These are phyloP conservation scores for Verticillium nonalfalfae DNA, from an alignment of 2,329 filamentous ascomycete genomes.

Conservation along the genomic window DNA sequence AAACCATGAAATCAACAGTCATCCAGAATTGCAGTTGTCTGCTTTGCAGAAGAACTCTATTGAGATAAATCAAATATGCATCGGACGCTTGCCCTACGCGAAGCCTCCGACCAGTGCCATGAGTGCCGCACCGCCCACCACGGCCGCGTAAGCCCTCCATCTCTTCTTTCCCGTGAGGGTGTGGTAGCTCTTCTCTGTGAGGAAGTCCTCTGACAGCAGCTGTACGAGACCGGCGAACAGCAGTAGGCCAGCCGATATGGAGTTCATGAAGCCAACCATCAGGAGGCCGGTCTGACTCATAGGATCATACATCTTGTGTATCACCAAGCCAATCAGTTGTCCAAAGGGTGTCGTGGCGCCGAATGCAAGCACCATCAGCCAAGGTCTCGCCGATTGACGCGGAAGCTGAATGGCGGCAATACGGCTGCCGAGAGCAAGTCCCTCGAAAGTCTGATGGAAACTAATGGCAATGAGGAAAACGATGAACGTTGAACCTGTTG, in stretches of 20 bases:
- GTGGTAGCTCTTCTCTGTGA: conserved; percentile 69
- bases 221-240: conserved; percentile 81
- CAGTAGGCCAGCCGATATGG: conserved; percentile 72
- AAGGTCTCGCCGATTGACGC: conserved; percentile 66
- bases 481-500: conserved; percentile 71
- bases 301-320: conserved; percentile 77
- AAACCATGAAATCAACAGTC: not conserved
- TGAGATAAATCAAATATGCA: not conserved
- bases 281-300: conserved; percentile 68
- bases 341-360: conserved; percentile 59
- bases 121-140: conserved; percentile 56
- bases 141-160: conserved; percentile 55
- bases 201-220: conserved; percentile 77
- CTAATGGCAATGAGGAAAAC: conserved; percentile 75
- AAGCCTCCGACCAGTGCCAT: conserved; percentile 72
- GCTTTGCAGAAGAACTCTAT: not conserved
- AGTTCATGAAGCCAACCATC: conserved; percentile 84
- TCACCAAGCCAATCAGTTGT: conserved; percentile 65
- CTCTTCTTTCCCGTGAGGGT: conserved; percentile 56
- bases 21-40: not conserved
- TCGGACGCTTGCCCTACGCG: conserved; percentile 37
- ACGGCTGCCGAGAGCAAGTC: conserved; percentile 75
- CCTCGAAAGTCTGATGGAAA: conserved; percentile 86
- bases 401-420: conserved; percentile 81
- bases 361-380: conserved; percentile 75